Conservation (phyloP, 2,329 filamentous ascomycete genomes). For the Calonectria henricotiae region DNA sequence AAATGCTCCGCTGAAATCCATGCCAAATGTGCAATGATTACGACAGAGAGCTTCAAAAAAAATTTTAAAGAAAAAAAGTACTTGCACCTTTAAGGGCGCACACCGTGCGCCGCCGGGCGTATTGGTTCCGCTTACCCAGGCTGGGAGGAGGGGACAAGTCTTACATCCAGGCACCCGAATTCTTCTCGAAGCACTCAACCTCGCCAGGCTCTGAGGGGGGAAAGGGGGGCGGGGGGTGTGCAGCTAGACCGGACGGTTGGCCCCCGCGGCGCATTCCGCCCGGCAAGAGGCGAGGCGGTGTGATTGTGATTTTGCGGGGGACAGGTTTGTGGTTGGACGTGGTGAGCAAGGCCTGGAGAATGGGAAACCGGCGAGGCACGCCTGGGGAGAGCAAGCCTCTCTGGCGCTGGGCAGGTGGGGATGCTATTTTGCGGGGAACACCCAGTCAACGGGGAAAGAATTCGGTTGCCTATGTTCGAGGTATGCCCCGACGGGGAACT, state of each 20-base stretch:
- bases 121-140: neutral
- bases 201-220: neutral
- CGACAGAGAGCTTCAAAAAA: neutral
- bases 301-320: constrained; percentile 23
- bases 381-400: constrained; percentile 36
- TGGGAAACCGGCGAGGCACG: constrained; percentile 5
- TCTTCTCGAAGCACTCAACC: constrained; percentile 21
- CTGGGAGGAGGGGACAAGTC: neutral
- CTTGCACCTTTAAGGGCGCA: neutral
- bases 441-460: constrained; percentile 34
- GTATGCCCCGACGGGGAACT: constrained; percentile 3
- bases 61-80: neutral
- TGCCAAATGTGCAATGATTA: constrained; percentile 3
- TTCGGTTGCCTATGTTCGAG: constrained; percentile 36
- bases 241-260: too few relatives aligned
- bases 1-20: neutral
- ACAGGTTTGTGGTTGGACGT: constrained; percentile 39
- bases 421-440: constrained; percentile 24
- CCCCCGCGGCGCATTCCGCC: too few relatives aligned
- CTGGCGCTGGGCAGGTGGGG: constrained; percentile 18
- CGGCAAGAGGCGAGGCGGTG: neutral
- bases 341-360: constrained; percentile 32
- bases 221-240: neutral
- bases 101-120: neutral
- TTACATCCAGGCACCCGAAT: constrained; percentile 16